phyloP scores from a whole-genome alignment of 1,139 yeast genomes.

The Geotrichum histeridarum region DNA sequence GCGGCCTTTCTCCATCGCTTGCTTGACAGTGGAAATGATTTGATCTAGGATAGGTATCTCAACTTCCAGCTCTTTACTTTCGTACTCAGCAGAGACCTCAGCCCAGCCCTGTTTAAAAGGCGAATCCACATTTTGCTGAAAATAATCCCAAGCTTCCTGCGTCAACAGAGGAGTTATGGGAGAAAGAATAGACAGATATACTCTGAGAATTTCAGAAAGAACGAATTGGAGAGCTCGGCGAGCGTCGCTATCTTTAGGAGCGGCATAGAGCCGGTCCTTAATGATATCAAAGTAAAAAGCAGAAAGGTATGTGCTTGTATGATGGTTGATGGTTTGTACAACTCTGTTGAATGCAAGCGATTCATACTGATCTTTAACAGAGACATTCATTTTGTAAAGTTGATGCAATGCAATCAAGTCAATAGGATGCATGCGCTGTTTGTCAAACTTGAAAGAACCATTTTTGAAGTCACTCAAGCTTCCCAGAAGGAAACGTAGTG shows the following conservation, averaged over 20 bases:
- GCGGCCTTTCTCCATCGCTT: slow-evolving; percentile 47
- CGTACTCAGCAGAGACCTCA: slow-evolving; percentile 42
- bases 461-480: slow-evolving; percentile 27
- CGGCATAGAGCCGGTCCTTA: slow-evolving; percentile 78
- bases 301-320: slow-evolving; percentile 70
- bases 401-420: slow-evolving; percentile 63
- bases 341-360: slow-evolving; percentile 64
- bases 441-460: slow-evolving; percentile 1
- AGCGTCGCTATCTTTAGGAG: slow-evolving; percentile 38
- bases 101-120: slow-evolving; percentile 52
- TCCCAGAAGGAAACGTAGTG: slow-evolving; percentile 76
- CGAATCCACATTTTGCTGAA: slow-evolving; percentile 43
- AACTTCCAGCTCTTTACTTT: slow-evolving; percentile 29
- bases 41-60: slow-evolving; percentile 42
- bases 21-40: slow-evolving; percentile 49
- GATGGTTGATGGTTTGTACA: slow-evolving; percentile 56
- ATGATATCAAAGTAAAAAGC: slow-evolving; percentile 81
- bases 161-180: slow-evolving; percentile 80
- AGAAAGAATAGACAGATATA: slow-evolving; percentile 61
- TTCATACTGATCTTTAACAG: slow-evolving; percentile 46
- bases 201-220: slow-evolving; percentile 53
- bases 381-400: slow-evolving; percentile 46
- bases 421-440: slow-evolving; percentile 32
- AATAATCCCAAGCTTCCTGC: slow-evolving; percentile 79
- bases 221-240: slow-evolving; percentile 72